A percentile compares a stretch with the other conserved stretches of the same genome.
Conservation (phyloP, 306 rosid species). For the Acacia acuminata region DNA sequence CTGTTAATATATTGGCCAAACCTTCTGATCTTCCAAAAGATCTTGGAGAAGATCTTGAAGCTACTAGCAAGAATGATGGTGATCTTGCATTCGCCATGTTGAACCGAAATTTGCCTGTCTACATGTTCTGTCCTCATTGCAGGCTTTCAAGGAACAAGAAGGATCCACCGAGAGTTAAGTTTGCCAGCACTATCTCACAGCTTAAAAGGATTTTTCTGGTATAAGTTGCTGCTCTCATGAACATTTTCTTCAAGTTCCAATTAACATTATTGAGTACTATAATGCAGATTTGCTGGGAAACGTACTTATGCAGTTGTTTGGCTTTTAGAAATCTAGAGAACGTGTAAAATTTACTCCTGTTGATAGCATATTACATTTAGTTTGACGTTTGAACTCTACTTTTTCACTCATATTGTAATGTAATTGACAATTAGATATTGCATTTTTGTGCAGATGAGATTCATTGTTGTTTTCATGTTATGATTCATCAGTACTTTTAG, state of each 20-base stretch:
- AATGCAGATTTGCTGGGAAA: constrained; percentile 14
- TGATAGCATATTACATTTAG: constrained; percentile 17
- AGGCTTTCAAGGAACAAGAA: constrained; percentile 60
- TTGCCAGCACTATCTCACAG: constrained; percentile 83
- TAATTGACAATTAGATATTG: neutral
- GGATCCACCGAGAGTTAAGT: constrained; percentile 60
- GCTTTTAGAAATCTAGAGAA: neutral
- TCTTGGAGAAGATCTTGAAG: constrained; percentile 55
- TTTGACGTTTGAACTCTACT: neutral
- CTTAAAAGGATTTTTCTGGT: constrained; percentile 91
- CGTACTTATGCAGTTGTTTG: constrained; percentile 13
- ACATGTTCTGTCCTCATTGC: constrained; percentile 90
- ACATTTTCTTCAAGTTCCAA: constrained; percentile 24
- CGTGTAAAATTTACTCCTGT: constrained; percentile 15
- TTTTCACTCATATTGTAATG: constrained; percentile 11
- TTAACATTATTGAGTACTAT: constrained; percentile 13
- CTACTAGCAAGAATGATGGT: constrained; percentile 51
- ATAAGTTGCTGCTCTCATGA: constrained; percentile 39
- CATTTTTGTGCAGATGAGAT: neutral
- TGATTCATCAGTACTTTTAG: neutral
- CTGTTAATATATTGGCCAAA: constrained; percentile 38
- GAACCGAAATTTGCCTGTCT: constrained; percentile 76
- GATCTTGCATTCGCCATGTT: constrained; percentile 73
- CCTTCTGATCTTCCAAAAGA: constrained; percentile 44
- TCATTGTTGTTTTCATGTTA: constrained; percentile 16